Evolutionary conservation across 2,329 filamentous ascomycete species (phyloP), one percentile per base, ranked within the genome.

Genomic region (Fusarium scirpi): DNA sequence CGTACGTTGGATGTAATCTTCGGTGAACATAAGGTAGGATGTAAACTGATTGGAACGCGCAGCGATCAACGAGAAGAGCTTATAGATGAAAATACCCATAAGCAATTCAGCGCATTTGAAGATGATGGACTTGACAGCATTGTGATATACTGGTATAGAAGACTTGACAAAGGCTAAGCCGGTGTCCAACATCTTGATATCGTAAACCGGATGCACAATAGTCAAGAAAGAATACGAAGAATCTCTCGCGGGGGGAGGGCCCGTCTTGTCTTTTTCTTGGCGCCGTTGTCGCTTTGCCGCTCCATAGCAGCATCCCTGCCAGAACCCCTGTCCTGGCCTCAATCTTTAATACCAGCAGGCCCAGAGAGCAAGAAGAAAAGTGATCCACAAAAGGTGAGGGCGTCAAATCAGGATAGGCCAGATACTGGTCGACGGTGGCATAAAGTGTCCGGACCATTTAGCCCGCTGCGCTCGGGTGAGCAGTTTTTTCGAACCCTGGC

Each of bases 1-100:
- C 8, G 16, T 46, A 4, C 46, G 69, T 13, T 72, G 70, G 0
- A 72, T 25, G 20, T 72, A 72, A 13, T 72, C 70, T 8, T 72
- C 70, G 1, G 69, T 32, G 24, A 72, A 72, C 70, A 72, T 72
- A 0, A 72, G 69, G n/a, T 72, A 72, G 3, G 70, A 51, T 2
- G 69, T 70, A 7, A 72, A 72, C 16, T 72, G 70, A 2, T 55
- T 58, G 3, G 70, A 72, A 5, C 65, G 48, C 6, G 69, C 69
- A 0, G 70, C 70, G 3, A 72, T 4, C 1, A 72, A 29, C 1
- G 62, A 72, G 40, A 72, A 70, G 1, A 70, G 15, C 10, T 72
- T 72, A 4, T 57, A 72, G 6, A 72, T 41, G 11, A 70, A 72
- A 3, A 72, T 29, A 0, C 57, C 62, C 66, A 72, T 72, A 22